These are phyloP conservation scores for Cyanidium caldarium DNA, from an alignment of 23 red algal genomes.

Conservation along the genomic window DNA sequence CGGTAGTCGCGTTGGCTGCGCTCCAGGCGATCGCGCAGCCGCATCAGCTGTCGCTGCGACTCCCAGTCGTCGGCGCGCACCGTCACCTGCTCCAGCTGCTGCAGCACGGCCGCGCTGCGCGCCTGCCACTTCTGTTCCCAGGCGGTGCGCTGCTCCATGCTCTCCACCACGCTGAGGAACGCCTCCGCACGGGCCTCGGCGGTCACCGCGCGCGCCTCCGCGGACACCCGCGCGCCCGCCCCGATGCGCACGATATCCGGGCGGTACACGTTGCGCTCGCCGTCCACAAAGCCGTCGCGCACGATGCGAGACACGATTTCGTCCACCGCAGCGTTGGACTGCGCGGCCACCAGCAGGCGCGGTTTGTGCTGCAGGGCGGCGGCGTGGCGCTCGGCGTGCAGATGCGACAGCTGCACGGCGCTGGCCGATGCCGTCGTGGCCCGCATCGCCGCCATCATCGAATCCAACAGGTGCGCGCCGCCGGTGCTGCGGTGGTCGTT, in stretches of 20 bases:
- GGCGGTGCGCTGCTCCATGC: not conserved
- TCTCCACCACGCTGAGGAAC: not conserved
- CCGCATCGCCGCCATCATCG: not conserved
- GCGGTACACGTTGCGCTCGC: conserved; percentile 14
- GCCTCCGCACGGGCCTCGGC: not conserved
- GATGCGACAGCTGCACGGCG: not conserved
- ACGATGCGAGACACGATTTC: conserved; percentile 60
- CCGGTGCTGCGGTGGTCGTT: not conserved
- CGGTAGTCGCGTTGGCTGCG: not conserved
- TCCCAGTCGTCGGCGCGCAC: not conserved
- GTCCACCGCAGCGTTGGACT: conserved; percentile 90
- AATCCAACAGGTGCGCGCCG: not conserved
- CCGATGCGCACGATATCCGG: conserved; percentile 49
- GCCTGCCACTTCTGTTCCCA: not conserved
- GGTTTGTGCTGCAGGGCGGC: not conserved
- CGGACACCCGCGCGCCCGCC: conserved; percentile 10
- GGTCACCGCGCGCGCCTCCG: not conserved
- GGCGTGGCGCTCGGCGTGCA: not conserved
- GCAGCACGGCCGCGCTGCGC: not conserved
- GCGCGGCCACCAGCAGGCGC: conserved; percentile 74
- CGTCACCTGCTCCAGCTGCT: not conserved
- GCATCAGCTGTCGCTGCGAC: not conserved
- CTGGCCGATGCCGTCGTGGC: not conserved
- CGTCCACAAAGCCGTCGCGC: conserved; percentile 24
- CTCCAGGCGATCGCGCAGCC: not conserved